Conservation (phyloP, 441 rosid species). For the Adansonia rubrostipa region DNA sequence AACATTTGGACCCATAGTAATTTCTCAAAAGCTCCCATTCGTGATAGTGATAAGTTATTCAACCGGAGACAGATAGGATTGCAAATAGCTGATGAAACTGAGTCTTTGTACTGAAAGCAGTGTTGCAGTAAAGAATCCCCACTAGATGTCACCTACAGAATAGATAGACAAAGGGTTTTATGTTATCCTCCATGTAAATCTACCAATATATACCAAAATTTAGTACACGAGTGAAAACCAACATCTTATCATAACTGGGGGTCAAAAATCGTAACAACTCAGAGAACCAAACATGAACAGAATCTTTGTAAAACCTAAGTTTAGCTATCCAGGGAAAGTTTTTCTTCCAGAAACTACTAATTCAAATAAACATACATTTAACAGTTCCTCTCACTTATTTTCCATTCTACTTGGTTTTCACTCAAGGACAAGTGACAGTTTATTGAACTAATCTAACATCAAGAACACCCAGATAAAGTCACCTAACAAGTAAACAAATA, state of each 20-base stretch:
- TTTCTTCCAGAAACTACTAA: background rate
- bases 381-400: background rate
- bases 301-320: constrained; percentile 18
- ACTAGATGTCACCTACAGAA: constrained; percentile 70
- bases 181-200: constrained; percentile 5
- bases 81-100: constrained; percentile 30
- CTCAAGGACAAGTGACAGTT: background rate
- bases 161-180: constrained; percentile 26
- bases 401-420: background rate
- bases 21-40: constrained; percentile 60
- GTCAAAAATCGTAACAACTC: background rate
- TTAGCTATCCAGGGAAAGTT: background rate
- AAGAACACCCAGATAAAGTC: background rate
- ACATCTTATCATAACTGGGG: background rate
- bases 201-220: background rate
- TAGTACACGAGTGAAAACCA: background rate
- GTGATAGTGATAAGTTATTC: constrained; percentile 69
- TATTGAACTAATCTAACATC: constrained; percentile 13
- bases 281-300: background rate
- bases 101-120: constrained; percentile 48
- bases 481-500: constrained; percentile 7
- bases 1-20: constrained; percentile 89
- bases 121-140: constrained; percentile 51
- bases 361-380: background rate
- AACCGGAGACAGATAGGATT: constrained; percentile 58